phyloP scores from a whole-genome alignment of 805 yeast genomes.

The Wickerhamiella alocasiicola region DNA sequence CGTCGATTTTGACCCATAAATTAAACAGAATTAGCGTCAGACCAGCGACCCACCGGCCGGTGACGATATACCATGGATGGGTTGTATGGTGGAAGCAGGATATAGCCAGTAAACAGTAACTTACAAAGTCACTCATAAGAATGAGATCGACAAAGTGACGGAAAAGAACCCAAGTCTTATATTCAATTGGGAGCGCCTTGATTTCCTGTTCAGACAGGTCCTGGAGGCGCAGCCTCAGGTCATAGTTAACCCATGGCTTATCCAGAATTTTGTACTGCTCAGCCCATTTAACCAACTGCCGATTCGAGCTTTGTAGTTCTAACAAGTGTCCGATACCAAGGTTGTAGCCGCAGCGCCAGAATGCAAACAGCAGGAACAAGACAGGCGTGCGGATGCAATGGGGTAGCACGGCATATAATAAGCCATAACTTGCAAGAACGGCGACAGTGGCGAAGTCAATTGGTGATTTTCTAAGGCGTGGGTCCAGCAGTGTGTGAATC shows the following conservation, averaged over 20 bases:
- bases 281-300: conserved; percentile 42
- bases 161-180: conserved; percentile 72
- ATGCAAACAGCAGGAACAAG: conserved; percentile 46
- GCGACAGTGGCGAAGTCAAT: conserved; percentile 50
- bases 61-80: conserved; percentile 32
- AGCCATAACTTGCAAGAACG: conserved; percentile 29
- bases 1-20: conserved; percentile 75
- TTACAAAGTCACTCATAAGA: conserved; percentile 71
- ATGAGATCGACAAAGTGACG: conserved; percentile 70
- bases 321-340: conserved; percentile 66
- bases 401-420: conserved; percentile 24
- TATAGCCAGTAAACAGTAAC: conserved; percentile 44
- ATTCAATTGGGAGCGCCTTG: conserved; percentile 48
- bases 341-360: conserved; percentile 69
- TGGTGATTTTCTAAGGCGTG: conserved; percentile 53
- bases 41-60: conserved; percentile 49
- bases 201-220: conserved; percentile 27
- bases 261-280: conserved; percentile 36
- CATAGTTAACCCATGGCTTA: conserved; percentile 30
- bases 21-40: conserved; percentile 51
- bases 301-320: conserved; percentile 50
- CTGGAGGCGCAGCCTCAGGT: conserved; percentile 38
- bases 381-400: conserved; percentile 23
- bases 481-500: conserved; percentile 72
- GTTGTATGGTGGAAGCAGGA: conserved; percentile 13